Evolutionary conservation across 176 grass and related monocot species (phyloP).

Genomic region (Oryza nivara): DNA sequence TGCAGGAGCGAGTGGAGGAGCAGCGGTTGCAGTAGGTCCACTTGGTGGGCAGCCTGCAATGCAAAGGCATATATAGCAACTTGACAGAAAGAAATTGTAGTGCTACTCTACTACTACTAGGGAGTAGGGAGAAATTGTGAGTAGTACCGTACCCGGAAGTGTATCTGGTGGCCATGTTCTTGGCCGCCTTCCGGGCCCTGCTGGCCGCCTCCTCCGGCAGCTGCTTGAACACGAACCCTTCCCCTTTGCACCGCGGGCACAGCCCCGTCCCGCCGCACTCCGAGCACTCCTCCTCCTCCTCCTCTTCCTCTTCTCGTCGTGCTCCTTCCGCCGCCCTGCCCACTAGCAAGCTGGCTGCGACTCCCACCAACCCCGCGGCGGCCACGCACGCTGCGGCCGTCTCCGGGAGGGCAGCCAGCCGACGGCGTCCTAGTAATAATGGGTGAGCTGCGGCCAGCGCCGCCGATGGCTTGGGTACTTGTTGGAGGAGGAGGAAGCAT

Average conservation of each 20-base stretch:
- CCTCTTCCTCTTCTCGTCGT: background rate
- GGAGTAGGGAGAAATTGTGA: too few relatives aligned
- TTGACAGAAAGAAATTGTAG: too few relatives aligned
- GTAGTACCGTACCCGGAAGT: constrained; percentile 36
- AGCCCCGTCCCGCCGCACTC: constrained; percentile 56
- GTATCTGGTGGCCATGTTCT: constrained; percentile 62
- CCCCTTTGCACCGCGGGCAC: constrained; percentile 55
- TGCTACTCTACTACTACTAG: too few relatives aligned
- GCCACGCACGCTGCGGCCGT: constrained; percentile 1
- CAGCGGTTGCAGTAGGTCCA: constrained; percentile 40
- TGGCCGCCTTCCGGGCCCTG: constrained; percentile 39
- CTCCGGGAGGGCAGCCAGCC: constrained; percentile 25
- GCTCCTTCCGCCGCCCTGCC: background rate
- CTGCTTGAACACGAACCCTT: constrained; percentile 55
- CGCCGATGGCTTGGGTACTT: background rate
- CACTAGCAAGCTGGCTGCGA: constrained; percentile 8
- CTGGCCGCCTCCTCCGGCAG: constrained; percentile 30
- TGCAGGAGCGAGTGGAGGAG: constrained; percentile 41
- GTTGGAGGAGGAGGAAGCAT: background rate
- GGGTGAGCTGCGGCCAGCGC: background rate
- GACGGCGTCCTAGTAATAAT: background rate
- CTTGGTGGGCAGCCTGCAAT: constrained; percentile 32
- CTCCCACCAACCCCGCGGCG: constrained; percentile 7
- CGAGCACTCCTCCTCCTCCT: constrained; percentile 32
- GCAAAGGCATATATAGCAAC: too few relatives aligned